Percentiles rank a stretch among this genome's conserved stretches.
These are phyloP conservation scores for Clonostachys chloroleuca DNA, from an alignment of 2,329 filamentous ascomycete species.

Conservation along the genomic window DNA sequence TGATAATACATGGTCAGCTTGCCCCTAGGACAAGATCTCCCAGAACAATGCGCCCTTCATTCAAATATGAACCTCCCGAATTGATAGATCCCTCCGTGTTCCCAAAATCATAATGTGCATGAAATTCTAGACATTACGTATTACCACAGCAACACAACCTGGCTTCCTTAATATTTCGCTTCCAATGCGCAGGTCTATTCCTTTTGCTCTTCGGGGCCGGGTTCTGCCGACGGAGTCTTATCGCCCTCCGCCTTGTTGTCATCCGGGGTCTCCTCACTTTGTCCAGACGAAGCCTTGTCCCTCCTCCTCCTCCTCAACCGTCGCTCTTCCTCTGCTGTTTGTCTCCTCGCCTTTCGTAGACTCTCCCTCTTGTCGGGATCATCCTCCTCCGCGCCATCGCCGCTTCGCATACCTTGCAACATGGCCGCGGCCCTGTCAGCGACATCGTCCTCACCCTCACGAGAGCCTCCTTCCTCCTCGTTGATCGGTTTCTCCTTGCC, in stretches of 20 bases:
- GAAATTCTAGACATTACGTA: constrained; percentile 31
- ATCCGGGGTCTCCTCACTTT: constrained; percentile 5
- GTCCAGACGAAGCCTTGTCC: constrained; percentile 40
- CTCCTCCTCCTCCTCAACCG: constrained; percentile 62
- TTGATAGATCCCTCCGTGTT: no score
- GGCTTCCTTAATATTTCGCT: no score
- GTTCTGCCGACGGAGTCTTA: constrained; percentile 5
- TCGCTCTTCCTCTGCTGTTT: constrained; percentile 77
- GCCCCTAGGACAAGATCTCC: no score
- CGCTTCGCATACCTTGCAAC: constrained; percentile 77
- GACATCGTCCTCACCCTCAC: constrained; percentile 63
- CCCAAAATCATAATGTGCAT: not conserved
- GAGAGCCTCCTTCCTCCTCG: constrained; percentile 40
- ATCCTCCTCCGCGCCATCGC: constrained; percentile 51
- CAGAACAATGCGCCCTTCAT: no score
- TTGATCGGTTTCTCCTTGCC: constrained; percentile 29
- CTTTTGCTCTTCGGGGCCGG: constrained; percentile 9
- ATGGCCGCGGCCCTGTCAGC: constrained; percentile 80
- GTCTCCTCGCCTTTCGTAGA: constrained; percentile 56
- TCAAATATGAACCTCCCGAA: no score
- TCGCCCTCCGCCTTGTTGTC: constrained; percentile 6
- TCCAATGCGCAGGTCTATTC: constrained; percentile 4
- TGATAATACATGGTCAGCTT: no score
- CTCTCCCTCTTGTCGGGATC: constrained; percentile 50
- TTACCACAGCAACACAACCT: constrained; percentile 7